These are phyloP conservation scores for Stagonosporopsis cucurbitacearum DNA, from an alignment of 2,329 filamentous ascomycete genomes.

Conservation along the genomic window DNA sequence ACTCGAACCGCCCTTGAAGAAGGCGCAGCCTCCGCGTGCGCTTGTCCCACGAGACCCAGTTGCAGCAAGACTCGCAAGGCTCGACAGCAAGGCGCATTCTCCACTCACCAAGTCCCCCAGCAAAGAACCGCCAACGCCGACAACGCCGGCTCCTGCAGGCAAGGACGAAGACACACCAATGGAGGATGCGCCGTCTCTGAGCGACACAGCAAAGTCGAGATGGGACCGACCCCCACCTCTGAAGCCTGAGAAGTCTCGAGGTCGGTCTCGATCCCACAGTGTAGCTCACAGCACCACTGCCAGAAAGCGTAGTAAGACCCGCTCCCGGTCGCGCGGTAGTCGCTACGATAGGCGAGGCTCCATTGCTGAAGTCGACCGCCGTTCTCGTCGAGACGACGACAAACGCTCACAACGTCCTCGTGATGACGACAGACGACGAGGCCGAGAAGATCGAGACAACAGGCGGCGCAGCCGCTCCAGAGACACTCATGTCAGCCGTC, in stretches of 20 bases:
- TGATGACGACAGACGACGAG: slow-evolving; percentile 33
- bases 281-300: slow-evolving; percentile 37
- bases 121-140: slow-evolving; percentile 33
- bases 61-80: slow-evolving; percentile 36
- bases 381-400: slow-evolving; percentile 35
- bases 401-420: slow-evolving; percentile 36
- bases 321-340: slow-evolving; percentile 43
- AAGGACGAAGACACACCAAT: slow-evolving; percentile 37
- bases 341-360: slow-evolving; percentile 39
- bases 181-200: slow-evolving; percentile 33
- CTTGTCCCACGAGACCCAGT: slow-evolving; percentile 46
- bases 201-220: slow-evolving; percentile 29
- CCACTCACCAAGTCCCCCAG: slow-evolving; percentile 31
- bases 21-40: slow-evolving; percentile 45
- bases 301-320: slow-evolving; percentile 38
- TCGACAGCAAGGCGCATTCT: slow-evolving; percentile 38
- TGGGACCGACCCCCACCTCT: slow-evolving; percentile 37
- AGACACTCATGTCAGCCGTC: slow-evolving; percentile 36
- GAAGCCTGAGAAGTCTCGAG: slow-evolving; percentile 34
- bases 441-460: slow-evolving; percentile 29
- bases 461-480: slow-evolving; percentile 40
- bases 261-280: slow-evolving; percentile 42
- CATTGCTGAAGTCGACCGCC: slow-evolving; percentile 31
- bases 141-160: slow-evolving; percentile 10
- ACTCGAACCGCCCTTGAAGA: slow-evolving; percentile 48